Conservation (phyloP, 805 yeast genomes). For the Candida dajiaensis region DNA sequence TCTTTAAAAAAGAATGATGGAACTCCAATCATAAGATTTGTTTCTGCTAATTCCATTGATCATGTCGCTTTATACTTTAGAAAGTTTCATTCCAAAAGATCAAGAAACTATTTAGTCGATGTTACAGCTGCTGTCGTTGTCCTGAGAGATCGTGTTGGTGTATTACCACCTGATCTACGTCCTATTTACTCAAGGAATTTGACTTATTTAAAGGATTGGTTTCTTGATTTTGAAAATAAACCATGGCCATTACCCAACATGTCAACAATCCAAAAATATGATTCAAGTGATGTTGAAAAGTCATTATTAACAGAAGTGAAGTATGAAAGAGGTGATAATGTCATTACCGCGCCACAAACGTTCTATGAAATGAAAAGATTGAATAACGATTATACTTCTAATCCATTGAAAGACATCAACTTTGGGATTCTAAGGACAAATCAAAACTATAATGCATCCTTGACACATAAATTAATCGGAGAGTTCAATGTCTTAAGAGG, state of each 20-base stretch:
- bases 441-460: constrained; percentile 32
- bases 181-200: constrained; percentile 69
- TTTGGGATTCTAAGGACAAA: constrained; percentile 45
- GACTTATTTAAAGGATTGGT: constrained; percentile 56
- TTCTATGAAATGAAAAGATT: constrained; percentile 57
- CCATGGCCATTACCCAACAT: constrained; percentile 81
- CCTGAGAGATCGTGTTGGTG: constrained; percentile 75
- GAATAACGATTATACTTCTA: constrained; percentile 60
- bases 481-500: constrained; percentile 44
- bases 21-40: constrained; percentile 60
- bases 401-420: constrained; percentile 55
- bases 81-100: constrained; percentile 22
- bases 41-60: constrained; percentile 77
- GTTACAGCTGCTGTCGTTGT: constrained; percentile 81
- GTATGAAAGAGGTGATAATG: constrained; percentile 42
- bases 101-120: constrained; percentile 48
- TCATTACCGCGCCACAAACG: constrained; percentile 29
- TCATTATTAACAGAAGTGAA: constrained; percentile 71
- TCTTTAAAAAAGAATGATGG: constrained; percentile 24
- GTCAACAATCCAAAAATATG: constrained; percentile 54
- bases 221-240: constrained; percentile 33
- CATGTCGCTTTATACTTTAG: constrained; percentile 61
- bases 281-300: constrained; percentile 72
- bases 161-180: constrained; percentile 70
- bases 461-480: constrained; percentile 61